Base-by-base conservation (phyloP, 1,284 basidiomycete genomes). In the Grifola frondosa region DNA sequence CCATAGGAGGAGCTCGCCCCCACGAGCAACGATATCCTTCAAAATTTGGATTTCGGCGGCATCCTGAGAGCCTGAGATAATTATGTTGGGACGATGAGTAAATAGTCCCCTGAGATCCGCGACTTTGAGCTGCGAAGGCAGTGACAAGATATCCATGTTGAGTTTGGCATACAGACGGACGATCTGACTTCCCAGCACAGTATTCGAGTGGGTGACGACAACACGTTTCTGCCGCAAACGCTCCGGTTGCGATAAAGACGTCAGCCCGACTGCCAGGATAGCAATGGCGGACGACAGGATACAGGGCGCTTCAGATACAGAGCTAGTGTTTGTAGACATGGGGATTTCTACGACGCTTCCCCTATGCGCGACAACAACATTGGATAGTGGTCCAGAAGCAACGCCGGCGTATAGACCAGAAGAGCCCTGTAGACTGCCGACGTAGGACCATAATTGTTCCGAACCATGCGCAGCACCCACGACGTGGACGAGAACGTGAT, bases 401-500 rank as follows among this genome's bases (percentile, higher is more conserved):
- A 48, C 5, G 6, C 46, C 46, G 11, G 17, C 30, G 16, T 42
- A 30, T 5, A 38, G 11, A 15, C 17, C 22, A 4, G 29, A 16
- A 12, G 13, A 22, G 22, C 30, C 30, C 20, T 41, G 23, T 12
- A 30, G 22, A 5, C 19, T 12, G 8, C 44, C 44, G 23, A 42
- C 15, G 33, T 37, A 46, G 4, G 39, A 12, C 40, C 40, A 42
- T 7, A 36, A 23, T n/a, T 21, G 17, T 5, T 36, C 44, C 10
- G 25, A 29, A 9, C 20, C 26, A 9, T 35, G 17, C 3, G 30
- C 35, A 5, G 47, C 37, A 10, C 38, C 25, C 1, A 20, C 24
- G 13, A 54, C 35, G 15, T 30, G 35, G 6, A 54, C 42, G 12
- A 49, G 29, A 11, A 43, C 40, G 17, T 42, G 35, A 9, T 46